Percentiles rank a stretch among this genome's conserved stretches.
Conservation (phyloP, 176 grass and related monocot genomes). For the Ananas comosus region DNA sequence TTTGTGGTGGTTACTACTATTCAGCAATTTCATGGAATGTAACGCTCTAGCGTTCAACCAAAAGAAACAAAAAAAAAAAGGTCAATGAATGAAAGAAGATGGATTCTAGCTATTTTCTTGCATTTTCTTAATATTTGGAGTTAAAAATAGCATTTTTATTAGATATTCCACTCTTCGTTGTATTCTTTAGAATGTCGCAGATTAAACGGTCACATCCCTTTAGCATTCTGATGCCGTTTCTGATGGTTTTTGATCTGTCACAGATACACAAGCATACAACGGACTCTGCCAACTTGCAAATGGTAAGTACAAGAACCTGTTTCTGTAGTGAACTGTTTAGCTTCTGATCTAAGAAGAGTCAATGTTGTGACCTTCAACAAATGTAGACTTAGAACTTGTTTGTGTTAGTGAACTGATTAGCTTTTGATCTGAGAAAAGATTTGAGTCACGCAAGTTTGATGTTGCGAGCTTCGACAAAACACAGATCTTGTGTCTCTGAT, state of each 20-base stretch:
- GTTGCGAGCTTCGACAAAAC: not conserved
- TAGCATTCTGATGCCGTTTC: not conserved
- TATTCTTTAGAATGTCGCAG: not conserved
- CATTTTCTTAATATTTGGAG: too few species aligned
- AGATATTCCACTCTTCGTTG: not conserved
- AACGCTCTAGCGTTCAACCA: too few species aligned
- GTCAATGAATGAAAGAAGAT: too few species aligned
- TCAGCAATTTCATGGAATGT: too few species aligned
- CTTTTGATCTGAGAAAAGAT: constrained; percentile 6
- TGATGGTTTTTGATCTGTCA: constrained; percentile 12
- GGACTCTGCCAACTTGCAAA: constrained; percentile 66
- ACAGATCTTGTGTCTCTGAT: not conserved
- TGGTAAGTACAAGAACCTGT: constrained; percentile 55
- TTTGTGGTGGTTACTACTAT: too few species aligned
- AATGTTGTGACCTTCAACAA: not conserved
- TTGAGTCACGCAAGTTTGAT: not conserved
- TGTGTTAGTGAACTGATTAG: constrained; percentile 36
- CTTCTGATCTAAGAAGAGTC: not conserved
- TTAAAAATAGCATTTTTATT: too few species aligned
- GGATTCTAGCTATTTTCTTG: too few species aligned
- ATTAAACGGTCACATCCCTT: not conserved
- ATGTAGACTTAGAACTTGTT: constrained; percentile 33
- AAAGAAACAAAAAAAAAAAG: too few species aligned
- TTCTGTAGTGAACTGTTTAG: constrained; percentile 38
- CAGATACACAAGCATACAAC: constrained; percentile 57